Evolutionary conservation across 441 rosid genomes (phyloP), one percentile per base, ranked within the genome.

Genomic region (Gossypium lobatum): DNA sequence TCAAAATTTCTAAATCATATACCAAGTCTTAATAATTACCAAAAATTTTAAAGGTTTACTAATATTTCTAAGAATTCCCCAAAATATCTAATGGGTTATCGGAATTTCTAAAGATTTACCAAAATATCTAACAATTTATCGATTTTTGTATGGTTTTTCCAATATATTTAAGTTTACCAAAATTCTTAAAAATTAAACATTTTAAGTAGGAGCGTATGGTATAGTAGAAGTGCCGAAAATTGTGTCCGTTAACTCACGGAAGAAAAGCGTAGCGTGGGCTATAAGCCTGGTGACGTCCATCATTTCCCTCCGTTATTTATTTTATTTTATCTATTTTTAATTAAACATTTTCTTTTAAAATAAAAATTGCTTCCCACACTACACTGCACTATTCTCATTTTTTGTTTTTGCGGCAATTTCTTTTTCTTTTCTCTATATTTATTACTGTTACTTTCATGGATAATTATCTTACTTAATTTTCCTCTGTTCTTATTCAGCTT

Each of bases 281-380:
- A 31, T 4, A 5, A 31, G 1, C 13, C 68, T 52, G 75, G 77
- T 69, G 72, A 74, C 73, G 52, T 64, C 81, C 73, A 69, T 74
- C 64, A 9, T n/a, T 23, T 10, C 28, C 20, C 34, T 10, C 28
- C 16, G 0, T 14, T 13, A 4, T 25, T 18, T 26, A 13, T 18
- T 2, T 17, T 17, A 8, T 13, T 53, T 52, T 59, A 8, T 17
- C 1, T 37, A 28, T 28, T 28, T 65, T 8, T 72, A 31, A 34
- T 16, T 18, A 28, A 39, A 18, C 73, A 11, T 71, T 50, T 58
- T 16, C 75, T 17, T 59, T 64, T 18, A 7, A 34, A 64, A 39
- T 39, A 64, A 39, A 39, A 39, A 31, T 1, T 3, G 1, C 16
- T 62, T 62, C 69, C 69, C 53, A 8, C 50, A 39, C 53, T 20